Evolutionary conservation across 139 green algal genomes (phyloP).

Genomic region (Picochlorum sp.): DNA sequence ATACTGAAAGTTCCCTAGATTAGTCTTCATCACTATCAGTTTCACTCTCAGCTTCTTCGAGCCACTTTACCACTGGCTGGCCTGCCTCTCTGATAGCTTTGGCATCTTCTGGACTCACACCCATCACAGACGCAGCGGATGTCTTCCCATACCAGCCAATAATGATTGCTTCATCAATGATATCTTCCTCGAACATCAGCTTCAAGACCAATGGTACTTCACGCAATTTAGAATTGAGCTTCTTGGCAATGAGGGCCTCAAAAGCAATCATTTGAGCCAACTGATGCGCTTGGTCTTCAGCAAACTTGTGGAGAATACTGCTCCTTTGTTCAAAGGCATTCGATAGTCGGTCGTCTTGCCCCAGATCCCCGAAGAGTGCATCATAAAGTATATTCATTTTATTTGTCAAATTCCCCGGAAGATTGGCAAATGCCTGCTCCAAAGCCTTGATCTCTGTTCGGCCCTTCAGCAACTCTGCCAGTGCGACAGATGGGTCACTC

Average conservation of each 20-base stretch:
- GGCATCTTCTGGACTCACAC: slow-evolving; percentile 32
- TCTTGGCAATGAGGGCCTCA: slow-evolving; percentile 46
- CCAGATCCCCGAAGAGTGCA: slow-evolving; percentile 25
- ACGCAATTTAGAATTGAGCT: slow-evolving; percentile 17
- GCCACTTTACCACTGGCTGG: slow-evolving; percentile 68
- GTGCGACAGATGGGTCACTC: slow-evolving; percentile 15
- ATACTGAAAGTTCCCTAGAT: no score
- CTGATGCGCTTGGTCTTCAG: slow-evolving; percentile 39
- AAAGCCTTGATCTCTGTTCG: slow-evolving; percentile 22
- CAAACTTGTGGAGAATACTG: not conserved
- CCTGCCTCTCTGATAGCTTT: slow-evolving; percentile 48
- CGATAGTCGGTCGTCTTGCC: slow-evolving; percentile 1
- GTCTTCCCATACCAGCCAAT: slow-evolving; percentile 49
- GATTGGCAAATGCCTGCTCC: not conserved
- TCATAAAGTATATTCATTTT: slow-evolving; percentile 33
- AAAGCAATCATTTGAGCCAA: slow-evolving; percentile 68
- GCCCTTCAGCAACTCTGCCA: slow-evolving; percentile 29
- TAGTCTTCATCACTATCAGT: no score
- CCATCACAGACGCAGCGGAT: slow-evolving; percentile 51
- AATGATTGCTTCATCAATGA: slow-evolving; percentile 80
- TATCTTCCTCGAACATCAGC: slow-evolving; percentile 79
- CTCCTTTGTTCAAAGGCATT: not conserved
- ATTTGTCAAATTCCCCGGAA: slow-evolving; percentile 28
- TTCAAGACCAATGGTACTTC: slow-evolving; percentile 75
- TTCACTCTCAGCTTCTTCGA: slow-evolving; percentile 47